Base-by-base conservation (phyloP, 495 filamentous ascomycete genomes). In the Acidiella bohemica region DNA sequence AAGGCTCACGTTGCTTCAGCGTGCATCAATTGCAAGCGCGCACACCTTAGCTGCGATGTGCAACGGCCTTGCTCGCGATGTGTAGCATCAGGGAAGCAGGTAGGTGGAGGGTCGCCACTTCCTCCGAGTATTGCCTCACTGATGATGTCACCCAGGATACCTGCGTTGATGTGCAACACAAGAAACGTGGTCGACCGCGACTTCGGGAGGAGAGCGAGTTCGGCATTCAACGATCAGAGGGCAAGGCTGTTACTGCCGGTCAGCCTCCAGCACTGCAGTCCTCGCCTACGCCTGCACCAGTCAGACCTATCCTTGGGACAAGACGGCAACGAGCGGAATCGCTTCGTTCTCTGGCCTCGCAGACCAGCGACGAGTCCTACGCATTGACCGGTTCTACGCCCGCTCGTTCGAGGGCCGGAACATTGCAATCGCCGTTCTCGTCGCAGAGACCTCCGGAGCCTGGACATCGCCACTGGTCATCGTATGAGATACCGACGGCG, bases 1-100 rank as follows among this genome's bases (percentile, higher is more conserved):
- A 97, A 96, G 55, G 84, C 84, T 10, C 90, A 97, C 65, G 90
- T 97, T 33, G 84, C 88, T 25, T 94, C 87, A 24, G 90, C 90
- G 13, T 97, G 90, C 58, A 81, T 95, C 41, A 92, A 94, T 54
- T 97, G 90, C 66, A 95, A 95, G 59, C 85, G 79, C 61, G 93
- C 92, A 43, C 90, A 97, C 71, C 65, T 97, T 44, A 77, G 76
- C 24, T 84, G 79, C 55, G 79, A 83, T 53, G 68, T 75, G 35
- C 74, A 70, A 36, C 62, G 75, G 24, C 75, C 75, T 25, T 80
- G 75, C 57, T 62, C 66, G 48, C 59, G 75, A 56, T 80, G 75
- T 59, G 67, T 77, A 16, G 58, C 71, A 29, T 66, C 74, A 36
- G 72, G 73, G 7, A 80, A 80, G 57, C 70, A 76, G 62, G 79